Evolutionary conservation across 2,329 filamentous ascomycete genomes (phyloP).

Genomic region (Xylaria hypoxylon): DNA sequence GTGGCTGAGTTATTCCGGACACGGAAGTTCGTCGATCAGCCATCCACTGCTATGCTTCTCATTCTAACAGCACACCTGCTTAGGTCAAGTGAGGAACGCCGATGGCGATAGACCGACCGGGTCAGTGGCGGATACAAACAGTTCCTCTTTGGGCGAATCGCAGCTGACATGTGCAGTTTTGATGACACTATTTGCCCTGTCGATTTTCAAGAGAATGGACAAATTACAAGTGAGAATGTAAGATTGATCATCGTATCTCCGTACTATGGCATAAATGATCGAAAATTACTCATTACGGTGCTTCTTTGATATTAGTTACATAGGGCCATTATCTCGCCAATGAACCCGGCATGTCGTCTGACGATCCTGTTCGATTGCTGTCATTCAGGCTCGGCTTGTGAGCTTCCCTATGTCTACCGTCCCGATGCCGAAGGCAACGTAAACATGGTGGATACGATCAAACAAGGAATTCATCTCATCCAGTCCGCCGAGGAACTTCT

Average conservation of each 20-base stretch:
- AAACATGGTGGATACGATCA: constrained; percentile 65
- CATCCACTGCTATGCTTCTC: neutral
- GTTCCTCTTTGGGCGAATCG: neutral
- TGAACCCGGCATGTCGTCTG: constrained; percentile 63
- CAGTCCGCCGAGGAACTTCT: constrained; percentile 63
- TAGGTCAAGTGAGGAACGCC: constrained; percentile 59
- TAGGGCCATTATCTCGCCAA: constrained; percentile 61
- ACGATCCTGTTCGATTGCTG: constrained; percentile 72
- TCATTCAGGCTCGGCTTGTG: constrained; percentile 69
- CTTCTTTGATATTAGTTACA: constrained; percentile 54
- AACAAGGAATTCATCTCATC: constrained; percentile 62
- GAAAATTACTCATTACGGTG: constrained; percentile 5
- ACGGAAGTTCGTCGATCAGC: constrained; percentile 57
- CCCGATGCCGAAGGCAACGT: constrained; percentile 67
- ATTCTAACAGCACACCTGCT: constrained; percentile 9
- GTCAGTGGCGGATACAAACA: constrained; percentile 33
- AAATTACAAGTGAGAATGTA: constrained; percentile 62
- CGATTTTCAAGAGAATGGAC: constrained; percentile 63
- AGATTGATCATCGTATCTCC: neutral
- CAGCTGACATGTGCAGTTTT: constrained; percentile 44
- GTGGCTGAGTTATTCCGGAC: constrained; percentile 70
- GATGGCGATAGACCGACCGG: constrained; percentile 50
- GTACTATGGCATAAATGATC: neutral
- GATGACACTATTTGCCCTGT: constrained; percentile 67
- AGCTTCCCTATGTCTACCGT: constrained; percentile 69